Conservation (phyloP, 768 basidiomycete genomes). For the Exidia glandulosa region DNA sequence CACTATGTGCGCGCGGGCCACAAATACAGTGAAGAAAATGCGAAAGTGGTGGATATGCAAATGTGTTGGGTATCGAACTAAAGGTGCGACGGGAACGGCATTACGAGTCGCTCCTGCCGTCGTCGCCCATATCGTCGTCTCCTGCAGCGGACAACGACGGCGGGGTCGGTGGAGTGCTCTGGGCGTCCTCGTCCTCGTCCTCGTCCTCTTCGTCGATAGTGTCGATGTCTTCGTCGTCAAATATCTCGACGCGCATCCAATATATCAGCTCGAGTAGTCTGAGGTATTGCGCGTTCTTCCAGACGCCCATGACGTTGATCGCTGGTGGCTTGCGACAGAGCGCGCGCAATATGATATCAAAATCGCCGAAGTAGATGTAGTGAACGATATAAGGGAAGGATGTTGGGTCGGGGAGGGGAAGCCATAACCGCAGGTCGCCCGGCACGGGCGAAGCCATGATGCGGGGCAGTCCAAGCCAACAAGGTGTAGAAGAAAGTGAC, state of each 20-base stretch:
- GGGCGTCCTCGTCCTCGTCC: too few relatives aligned
- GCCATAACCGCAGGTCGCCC: slow-evolving; percentile 56
- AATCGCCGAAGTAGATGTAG: slow-evolving; percentile 68
- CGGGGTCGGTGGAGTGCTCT: too few relatives aligned
- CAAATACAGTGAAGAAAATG: too few relatives aligned
- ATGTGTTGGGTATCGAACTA: too few relatives aligned
- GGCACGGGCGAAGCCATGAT: slow-evolving; percentile 51
- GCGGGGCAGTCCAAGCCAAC: slow-evolving; percentile 47
- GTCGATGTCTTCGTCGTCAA: not conserved
- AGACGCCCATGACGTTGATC: not conserved
- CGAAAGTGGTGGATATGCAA: too few relatives aligned
- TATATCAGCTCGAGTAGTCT: not conserved
- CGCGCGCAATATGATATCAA: not conserved
- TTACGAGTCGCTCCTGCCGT: too few relatives aligned
- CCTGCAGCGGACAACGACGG: too few relatives aligned
- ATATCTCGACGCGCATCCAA: not conserved
- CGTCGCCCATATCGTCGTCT: too few relatives aligned
- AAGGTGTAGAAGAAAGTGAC: slow-evolving; percentile 25
- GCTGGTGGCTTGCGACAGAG: not conserved
- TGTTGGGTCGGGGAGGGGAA: slow-evolving; percentile 63
- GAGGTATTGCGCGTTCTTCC: not conserved
- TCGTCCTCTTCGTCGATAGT: not conserved
- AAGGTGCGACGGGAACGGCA: too few relatives aligned
- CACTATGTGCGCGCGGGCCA: too few relatives aligned
- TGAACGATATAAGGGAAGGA: slow-evolving; percentile 65